Percentiles rank a stretch among this genome's conserved stretches.
Evolutionary conservation across 2,329 filamentous ascomycete genomes (phyloP).

Genomic region (Didymella exigua): DNA sequence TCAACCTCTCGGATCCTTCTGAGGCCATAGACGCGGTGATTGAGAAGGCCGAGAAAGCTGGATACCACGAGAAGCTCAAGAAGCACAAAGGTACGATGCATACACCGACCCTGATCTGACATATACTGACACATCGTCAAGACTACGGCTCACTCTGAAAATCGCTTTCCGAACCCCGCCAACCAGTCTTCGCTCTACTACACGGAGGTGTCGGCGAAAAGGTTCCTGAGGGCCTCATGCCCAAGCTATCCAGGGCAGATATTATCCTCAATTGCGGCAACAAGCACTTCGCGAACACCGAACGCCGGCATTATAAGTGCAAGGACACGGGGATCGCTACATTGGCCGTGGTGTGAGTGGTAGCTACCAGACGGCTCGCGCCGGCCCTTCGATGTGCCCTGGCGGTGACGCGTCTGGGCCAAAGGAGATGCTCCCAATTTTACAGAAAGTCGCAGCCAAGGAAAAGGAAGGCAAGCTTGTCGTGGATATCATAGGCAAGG

Average conservation of each 20-base stretch:
- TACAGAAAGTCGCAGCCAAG: constrained; percentile 67
- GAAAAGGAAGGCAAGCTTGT: constrained; percentile 65
- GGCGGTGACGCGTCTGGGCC: constrained; percentile 65
- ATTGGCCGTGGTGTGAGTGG: constrained; percentile 72
- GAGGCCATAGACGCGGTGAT: constrained; percentile 56
- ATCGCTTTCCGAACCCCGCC: constrained; percentile 55
- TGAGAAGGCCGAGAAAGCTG: constrained; percentile 49
- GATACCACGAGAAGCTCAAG: constrained; percentile 46
- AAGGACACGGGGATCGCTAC: constrained; percentile 64
- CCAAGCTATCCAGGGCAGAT: constrained; percentile 63
- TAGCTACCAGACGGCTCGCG: constrained; percentile 70
- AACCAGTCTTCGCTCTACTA: constrained; percentile 61
- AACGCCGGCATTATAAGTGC: constrained; percentile 65
- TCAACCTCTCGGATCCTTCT: constrained; percentile 62
- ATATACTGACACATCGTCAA: constrained; percentile 29
- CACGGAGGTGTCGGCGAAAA: constrained; percentile 57
- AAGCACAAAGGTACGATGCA: constrained; percentile 44
- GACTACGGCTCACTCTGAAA: constrained; percentile 59
- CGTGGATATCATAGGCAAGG: constrained; percentile 64
- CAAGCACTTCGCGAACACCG: constrained; percentile 69
- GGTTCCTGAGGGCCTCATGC: constrained; percentile 55
- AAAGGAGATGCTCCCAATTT: constrained; percentile 64
- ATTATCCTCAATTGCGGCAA: constrained; percentile 73
- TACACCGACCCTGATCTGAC: neutral
- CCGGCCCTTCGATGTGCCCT: constrained; percentile 71